phyloP scores from a whole-genome alignment of 345 rosid genomes.

The Fremontodendron californicum region DNA sequence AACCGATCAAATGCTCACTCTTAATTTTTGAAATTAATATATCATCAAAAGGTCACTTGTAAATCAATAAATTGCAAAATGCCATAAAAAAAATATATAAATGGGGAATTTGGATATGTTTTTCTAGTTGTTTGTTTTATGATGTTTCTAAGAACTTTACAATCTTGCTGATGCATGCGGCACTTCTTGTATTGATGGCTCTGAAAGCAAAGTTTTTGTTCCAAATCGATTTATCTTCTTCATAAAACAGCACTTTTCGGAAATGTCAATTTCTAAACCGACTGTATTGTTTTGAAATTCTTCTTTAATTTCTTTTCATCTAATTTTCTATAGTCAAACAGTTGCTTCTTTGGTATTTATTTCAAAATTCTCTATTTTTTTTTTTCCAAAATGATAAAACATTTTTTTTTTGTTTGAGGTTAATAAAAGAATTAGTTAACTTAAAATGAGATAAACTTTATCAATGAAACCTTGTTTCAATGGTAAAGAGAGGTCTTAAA shows the following conservation, averaged over 20 bases:
- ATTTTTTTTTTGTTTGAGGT: too few species aligned
- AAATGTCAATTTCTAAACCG: neutral
- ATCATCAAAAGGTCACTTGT: neutral
- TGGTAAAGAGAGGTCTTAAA: too few species aligned
- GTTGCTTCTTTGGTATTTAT: too few species aligned
- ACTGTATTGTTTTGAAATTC: neutral
- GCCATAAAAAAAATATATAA: neutral
- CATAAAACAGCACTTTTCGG: neutral
- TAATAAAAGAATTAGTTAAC: too few species aligned
- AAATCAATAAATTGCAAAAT: neutral
- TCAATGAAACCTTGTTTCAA: too few species aligned
- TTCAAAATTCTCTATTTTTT: too few species aligned
- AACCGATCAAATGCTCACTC: too few species aligned
- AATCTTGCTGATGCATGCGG: neutral
- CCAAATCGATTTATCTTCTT: neutral
- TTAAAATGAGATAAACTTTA: too few species aligned
- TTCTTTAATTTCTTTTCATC: neutral
- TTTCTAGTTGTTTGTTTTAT: neutral
- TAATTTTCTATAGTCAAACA: too few species aligned
- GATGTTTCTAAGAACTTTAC: neutral
- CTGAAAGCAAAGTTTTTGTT: neutral
- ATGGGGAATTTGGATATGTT: neutral
- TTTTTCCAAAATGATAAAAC: too few species aligned
- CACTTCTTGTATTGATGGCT: neutral
- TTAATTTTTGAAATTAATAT: neutral